Evolutionary conservation across 2,329 filamentous ascomycete species (phyloP).

Genomic region (Arthrobotrys iridis): DNA sequence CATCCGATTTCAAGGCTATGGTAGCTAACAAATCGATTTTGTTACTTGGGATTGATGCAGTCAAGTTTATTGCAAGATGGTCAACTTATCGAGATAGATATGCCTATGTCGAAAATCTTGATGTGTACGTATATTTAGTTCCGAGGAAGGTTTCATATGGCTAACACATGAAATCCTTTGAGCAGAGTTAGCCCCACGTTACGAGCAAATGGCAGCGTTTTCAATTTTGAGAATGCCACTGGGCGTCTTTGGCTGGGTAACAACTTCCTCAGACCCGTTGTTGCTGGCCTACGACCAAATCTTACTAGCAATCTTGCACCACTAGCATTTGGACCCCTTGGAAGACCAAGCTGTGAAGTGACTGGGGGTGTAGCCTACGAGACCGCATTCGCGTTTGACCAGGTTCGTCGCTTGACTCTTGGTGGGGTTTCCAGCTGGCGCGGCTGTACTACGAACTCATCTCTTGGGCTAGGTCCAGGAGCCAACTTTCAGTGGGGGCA

Average conservation of each 20-base stretch:
- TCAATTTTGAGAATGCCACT: slow-evolving; percentile 41
- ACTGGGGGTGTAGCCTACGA: slow-evolving; percentile 31
- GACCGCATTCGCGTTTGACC: slow-evolving; percentile 27
- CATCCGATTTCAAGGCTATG: background rate
- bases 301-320: slow-evolving; percentile 39
- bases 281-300: slow-evolving; percentile 25
- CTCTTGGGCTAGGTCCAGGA: slow-evolving; percentile 23
- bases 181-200: slow-evolving; percentile 25
- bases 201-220: slow-evolving; percentile 3
- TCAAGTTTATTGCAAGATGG: slow-evolving; percentile 38
- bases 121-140: slow-evolving; percentile 12
- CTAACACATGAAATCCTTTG: background rate
- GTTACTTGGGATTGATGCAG: background rate
- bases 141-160: background rate
- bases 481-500: slow-evolving; percentile 36
- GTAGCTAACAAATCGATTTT: background rate
- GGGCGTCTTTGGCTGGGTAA: slow-evolving; percentile 30
- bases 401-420: slow-evolving; percentile 13
- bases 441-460: slow-evolving; percentile 32
- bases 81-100: slow-evolving; percentile 43
- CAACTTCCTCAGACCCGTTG: background rate
- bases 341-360: slow-evolving; percentile 17
- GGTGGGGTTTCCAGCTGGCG: slow-evolving; percentile 20
- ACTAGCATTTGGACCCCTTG: slow-evolving; percentile 31
- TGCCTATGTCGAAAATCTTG: slow-evolving; percentile 26